These are phyloP conservation scores for Podospora conica DNA, from an alignment of 495 filamentous ascomycete species.

Conservation along the genomic window DNA sequence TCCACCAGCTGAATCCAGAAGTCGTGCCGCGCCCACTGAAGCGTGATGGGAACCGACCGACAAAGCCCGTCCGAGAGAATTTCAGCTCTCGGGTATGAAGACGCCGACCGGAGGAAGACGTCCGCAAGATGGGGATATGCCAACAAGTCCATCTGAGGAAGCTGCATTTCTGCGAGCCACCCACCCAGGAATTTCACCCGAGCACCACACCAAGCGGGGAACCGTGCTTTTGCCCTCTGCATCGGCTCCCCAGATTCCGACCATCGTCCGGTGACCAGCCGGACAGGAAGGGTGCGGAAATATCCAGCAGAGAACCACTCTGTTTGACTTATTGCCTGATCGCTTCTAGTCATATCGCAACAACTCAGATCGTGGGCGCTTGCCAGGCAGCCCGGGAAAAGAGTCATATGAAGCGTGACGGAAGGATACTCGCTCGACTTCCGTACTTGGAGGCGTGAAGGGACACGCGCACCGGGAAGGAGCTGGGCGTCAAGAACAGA, in stretches of 20 bases:
- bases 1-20: background rate
- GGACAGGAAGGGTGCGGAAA: conserved; percentile 14
- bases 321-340: conserved; percentile 21
- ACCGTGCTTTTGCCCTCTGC: conserved; percentile 27
- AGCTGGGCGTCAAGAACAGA: conserved; percentile 31
- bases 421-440: conserved; percentile 43
- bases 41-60: conserved; percentile 5
- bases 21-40: background rate
- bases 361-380: conserved; percentile 33
- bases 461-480: conserved; percentile 32
- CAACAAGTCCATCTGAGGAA: background rate
- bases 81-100: background rate
- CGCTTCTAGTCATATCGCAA: conserved; percentile 16
- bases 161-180: conserved; percentile 3
- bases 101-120: conserved; percentile 1
- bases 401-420: conserved; percentile 33
- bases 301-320: conserved; percentile 15
- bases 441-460: conserved; percentile 23
- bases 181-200: conserved; percentile 7
- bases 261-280: conserved; percentile 30
- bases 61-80: conserved; percentile 6
- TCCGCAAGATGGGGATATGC: background rate
- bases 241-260: conserved; percentile 23
- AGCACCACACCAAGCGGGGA: conserved; percentile 5
- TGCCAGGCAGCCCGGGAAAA: conserved; percentile 46